Evolutionary conservation across 306 rosid genomes (phyloP), one percentile per base, ranked within the genome.

Genomic region (Ormosia semicastrata): DNA sequence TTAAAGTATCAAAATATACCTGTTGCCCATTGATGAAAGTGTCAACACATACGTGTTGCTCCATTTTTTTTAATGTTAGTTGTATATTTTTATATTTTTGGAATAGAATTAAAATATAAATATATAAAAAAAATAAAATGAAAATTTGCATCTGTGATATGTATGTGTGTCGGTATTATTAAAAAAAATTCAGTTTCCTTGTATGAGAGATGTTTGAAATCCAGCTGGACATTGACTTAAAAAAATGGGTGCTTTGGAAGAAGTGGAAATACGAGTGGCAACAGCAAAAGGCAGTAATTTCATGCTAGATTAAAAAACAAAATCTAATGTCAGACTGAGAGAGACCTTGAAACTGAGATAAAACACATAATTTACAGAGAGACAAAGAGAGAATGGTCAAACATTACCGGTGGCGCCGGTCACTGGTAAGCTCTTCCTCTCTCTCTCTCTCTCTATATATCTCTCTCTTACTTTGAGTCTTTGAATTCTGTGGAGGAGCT

Each of bases 371-470:
- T 85, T 87, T 77, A 73, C 90, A 76, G 73, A 76, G 82, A 68
- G 89, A 52, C 3, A 15, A 5, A 2, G 33, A 57, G 68, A 15
- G 86, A 84, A 86, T 71, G 88, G 97, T 93, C 97, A 93, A 88
- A 91, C 84, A 73, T 86, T 76, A 89, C 92, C 91, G 94, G 94
- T 88, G 89, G 92, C 88, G 63, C 89, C 91, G 86, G 94, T 93
- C 94, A 87, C 86, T 88, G 86, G 85, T 91, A 36, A 40, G 32
- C 81, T 57, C 32, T 41, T 8, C 8, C 9, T 18, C 5, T 71
- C 49, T 46, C 29, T 34, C 17, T 30, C 8, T 64, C 39, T 63
- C n/a, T n/a, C n/a, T n/a, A n/a, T n/a, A n/a, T n/a, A n/a, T n/a
- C n/a, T n/a, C 37, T 52, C 58, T 79, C 75, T 77, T 50, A 39